Conservation (phyloP, 208 protist genomes). For the Trypanosoma conorhini region DNA sequence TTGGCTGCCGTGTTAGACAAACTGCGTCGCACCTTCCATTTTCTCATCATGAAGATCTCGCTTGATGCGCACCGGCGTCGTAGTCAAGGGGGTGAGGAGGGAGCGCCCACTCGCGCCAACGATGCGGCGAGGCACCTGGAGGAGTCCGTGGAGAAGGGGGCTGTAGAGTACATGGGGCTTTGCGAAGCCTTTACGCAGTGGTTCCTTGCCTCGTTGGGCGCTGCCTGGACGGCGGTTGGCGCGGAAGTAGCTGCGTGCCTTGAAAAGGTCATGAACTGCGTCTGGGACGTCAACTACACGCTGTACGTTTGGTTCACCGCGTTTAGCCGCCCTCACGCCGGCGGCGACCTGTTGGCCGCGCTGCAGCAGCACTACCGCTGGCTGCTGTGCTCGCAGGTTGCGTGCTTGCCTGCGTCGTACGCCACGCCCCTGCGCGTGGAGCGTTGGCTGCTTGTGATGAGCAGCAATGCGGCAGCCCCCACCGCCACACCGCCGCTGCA, state of each 20-base stretch:
- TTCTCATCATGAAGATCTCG: slow-evolving; percentile 42
- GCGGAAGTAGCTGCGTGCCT: not conserved
- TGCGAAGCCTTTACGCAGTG: slow-evolving; percentile 21
- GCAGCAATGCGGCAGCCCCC: not conserved
- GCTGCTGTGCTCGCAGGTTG: slow-evolving; percentile 17
- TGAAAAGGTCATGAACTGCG: slow-evolving; percentile 29
- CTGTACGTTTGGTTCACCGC: slow-evolving; percentile 26
- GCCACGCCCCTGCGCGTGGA: slow-evolving; percentile 9
- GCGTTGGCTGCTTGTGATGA: slow-evolving; percentile 33
- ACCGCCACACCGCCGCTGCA: not conserved
- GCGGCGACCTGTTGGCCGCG: not conserved
- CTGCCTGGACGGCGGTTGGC: not conserved
- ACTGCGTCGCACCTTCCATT: slow-evolving; percentile 55
- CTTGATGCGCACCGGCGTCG: slow-evolving; percentile 39
- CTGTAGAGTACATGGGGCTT: slow-evolving; percentile 25
- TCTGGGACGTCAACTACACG: slow-evolving; percentile 32
- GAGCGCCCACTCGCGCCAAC: not conserved
- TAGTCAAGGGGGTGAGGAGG: not conserved
- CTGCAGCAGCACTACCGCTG: slow-evolving; percentile 23
- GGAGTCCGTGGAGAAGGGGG: too few relatives aligned
- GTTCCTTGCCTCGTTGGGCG: not conserved
- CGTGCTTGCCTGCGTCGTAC: slow-evolving; percentile 8
- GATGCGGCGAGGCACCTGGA: not conserved
- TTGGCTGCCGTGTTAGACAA: slow-evolving; percentile 61
- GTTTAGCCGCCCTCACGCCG: not conserved